Evolutionary conservation across 1,284 basidiomycete species (phyloP).

Genomic region (Ceratobasidium sp.): DNA sequence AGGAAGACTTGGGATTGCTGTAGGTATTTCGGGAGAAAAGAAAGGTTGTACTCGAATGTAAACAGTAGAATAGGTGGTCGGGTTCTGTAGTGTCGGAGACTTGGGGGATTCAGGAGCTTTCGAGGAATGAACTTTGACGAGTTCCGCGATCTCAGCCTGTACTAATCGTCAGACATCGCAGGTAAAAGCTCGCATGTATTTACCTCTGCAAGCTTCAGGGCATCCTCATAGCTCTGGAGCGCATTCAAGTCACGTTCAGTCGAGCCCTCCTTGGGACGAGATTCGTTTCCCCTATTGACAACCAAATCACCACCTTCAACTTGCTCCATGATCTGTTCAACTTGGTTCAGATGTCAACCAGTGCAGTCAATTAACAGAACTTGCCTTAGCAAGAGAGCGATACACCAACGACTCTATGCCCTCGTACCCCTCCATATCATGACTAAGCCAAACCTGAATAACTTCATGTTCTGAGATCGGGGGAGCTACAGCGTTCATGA

Average conservation of each 20-base stretch:
- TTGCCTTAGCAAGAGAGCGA: conserved; percentile 78
- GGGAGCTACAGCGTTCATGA: conserved; percentile 96
- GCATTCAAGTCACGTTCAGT: conserved; percentile 75
- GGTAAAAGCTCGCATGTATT: no score
- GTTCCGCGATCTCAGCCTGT: conserved; percentile 81
- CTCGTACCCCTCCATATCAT: conserved; percentile 97
- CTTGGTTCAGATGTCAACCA: not conserved
- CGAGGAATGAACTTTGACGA: conserved; percentile 70
- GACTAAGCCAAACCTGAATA: conserved; percentile 92
- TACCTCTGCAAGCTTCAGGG: conserved; percentile 83
- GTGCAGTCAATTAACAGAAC: conserved; percentile 49
- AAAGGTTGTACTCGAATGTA: conserved; percentile 95
- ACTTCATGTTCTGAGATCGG: conserved; percentile 99
- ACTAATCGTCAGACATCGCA: conserved; percentile 21
- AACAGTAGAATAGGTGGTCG: conserved; percentile 89
- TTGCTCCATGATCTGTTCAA: conserved; percentile 84
- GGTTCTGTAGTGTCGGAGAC: conserved; percentile 63
- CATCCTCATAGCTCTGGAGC: conserved; percentile 85
- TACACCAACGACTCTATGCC: conserved; percentile 97
- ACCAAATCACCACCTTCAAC: conserved; percentile 92
- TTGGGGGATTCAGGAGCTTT: conserved; percentile 53
- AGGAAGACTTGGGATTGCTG: conserved; percentile 54
- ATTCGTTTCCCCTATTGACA: conserved; percentile 85
- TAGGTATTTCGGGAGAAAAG: conserved; percentile 59
- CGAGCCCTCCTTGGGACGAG: conserved; percentile 66